Evolutionary conservation across 1,139 yeast species (phyloP).

Genomic region (Taphrina wiesneri): DNA sequence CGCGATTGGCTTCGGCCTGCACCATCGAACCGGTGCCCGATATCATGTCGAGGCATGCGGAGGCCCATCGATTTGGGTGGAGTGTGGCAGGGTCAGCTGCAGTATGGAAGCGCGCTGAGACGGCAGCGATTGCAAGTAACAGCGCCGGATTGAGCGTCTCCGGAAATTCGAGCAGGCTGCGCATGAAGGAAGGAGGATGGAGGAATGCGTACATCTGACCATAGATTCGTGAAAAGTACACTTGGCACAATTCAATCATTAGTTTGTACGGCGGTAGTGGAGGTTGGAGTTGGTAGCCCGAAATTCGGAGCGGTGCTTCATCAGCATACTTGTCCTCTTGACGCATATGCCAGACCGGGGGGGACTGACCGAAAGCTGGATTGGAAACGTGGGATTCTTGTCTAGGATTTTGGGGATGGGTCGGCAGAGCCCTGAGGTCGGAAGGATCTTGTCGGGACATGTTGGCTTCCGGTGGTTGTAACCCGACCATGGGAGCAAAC

Average conservation of each 20-base stretch:
- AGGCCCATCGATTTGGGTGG: constrained; percentile 26
- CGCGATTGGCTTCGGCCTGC: not conserved
- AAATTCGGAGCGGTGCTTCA: not conserved
- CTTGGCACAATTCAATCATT: constrained; percentile 37
- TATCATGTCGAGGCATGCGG: constrained; percentile 5
- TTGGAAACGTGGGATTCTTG: not conserved
- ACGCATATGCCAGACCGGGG: not conserved
- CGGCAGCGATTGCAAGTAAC: constrained; percentile 47
- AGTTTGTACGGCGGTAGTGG: constrained; percentile 5
- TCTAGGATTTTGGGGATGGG: not conserved
- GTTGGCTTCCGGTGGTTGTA: not conserved
- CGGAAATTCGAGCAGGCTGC: constrained; percentile 41
- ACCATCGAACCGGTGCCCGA: not conserved
- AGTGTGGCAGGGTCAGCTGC: constrained; percentile 45
- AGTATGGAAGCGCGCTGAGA: constrained; percentile 45
- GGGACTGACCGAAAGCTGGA: not conserved
- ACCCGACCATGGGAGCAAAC: not conserved
- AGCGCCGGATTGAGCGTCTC: constrained; percentile 44
- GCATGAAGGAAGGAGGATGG: constrained; percentile 46
- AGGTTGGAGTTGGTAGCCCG: not conserved
- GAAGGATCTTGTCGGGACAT: not conserved
- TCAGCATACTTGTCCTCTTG: not conserved
- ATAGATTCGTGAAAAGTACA: constrained; percentile 46
- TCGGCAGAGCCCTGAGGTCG: not conserved
- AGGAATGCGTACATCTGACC: constrained; percentile 48